Evolutionary conservation across 257 asterid species (phyloP), one percentile per base, ranked within the genome.

Genomic region (Fraxinus pennsylvanica): DNA sequence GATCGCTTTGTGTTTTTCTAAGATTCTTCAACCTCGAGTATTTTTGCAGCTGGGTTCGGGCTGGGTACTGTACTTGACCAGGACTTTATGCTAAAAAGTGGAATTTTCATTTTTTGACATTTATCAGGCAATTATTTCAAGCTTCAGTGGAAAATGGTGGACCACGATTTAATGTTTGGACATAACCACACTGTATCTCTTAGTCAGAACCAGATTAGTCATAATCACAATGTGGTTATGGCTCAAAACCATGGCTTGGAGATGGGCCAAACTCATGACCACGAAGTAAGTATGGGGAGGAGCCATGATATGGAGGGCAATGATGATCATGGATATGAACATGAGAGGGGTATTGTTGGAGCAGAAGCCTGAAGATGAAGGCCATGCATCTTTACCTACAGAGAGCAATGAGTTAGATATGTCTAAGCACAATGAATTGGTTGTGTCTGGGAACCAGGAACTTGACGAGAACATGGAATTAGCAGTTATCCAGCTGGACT

Each of bases 321-420:
- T 15, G 86, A 84, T 22, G 87, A 76, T 45, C 90, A 88, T 29
- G 93, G 82, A 72, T 89, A 82, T 77, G 96, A 86, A 41, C 87
- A 79, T 10, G 93, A 83, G 80, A 87, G 90, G 82, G 43, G 79
- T 92, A 73, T 32, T 84, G 13, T 52, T 81, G 85, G 96, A 89
- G 85, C 92, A 87, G 77, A 92, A 89, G 83, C 89, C 90, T 10
- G 96, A 81, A 47, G 81, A 87, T 29, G 91, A 86, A 74, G 86
- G 85, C 47, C 87, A 75, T 4, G 76, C 81, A 82, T n/a, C n/a
- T n/a, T n/a, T n/a, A n/a, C n/a, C n/a, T n/a, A n/a, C n/a, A n/a
- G n/a, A n/a, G n/a, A n/a, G n/a, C n/a, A n/a, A n/a, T n/a, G n/a
- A n/a, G n/a, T n/a, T n/a, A n/a, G n/a, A n/a, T n/a, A n/a, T n/a